These are phyloP conservation scores for Sugiyamaella americana DNA, from an alignment of 805 yeast species.

Conservation along the genomic window DNA sequence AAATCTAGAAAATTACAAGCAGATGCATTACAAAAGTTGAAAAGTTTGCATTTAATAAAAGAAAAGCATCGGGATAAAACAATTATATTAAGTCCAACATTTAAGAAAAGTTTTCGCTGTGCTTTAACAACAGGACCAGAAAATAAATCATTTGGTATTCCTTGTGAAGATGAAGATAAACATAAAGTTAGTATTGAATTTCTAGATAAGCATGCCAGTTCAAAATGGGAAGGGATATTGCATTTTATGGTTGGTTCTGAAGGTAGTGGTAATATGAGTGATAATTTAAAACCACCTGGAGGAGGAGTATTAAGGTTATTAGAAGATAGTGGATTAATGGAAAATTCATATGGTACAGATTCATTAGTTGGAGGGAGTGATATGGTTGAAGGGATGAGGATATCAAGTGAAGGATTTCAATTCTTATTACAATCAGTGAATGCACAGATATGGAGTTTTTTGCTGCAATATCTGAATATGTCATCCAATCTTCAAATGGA, in stretches of 20 bases:
- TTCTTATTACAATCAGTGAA: constrained; percentile 87
- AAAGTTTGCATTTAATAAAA: constrained; percentile 65
- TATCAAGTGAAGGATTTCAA: constrained; percentile 91
- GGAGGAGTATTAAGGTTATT: constrained; percentile 74
- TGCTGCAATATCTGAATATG: constrained; percentile 80
- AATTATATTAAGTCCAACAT: constrained; percentile 55
- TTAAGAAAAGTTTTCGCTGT: constrained; percentile 66
- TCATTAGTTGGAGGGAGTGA: neutral
- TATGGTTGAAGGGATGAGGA: constrained; percentile 39
- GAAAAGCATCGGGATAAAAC: constrained; percentile 44
- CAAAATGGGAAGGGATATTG: constrained; percentile 89
- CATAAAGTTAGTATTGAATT: constrained; percentile 56
- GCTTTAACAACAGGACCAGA: constrained; percentile 78
- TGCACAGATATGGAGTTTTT: constrained; percentile 89
- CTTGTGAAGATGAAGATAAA: constrained; percentile 50
- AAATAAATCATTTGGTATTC: constrained; percentile 69
- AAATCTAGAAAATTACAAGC: constrained; percentile 48
- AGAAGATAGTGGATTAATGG: constrained; percentile 83
- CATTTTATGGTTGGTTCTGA: constrained; percentile 95
- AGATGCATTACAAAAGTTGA: constrained; percentile 74
- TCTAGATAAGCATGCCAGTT: constrained; percentile 72
- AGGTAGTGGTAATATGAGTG: constrained; percentile 35
- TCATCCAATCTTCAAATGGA: constrained; percentile 85
- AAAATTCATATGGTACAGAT: constrained; percentile 37
- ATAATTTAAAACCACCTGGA: constrained; percentile 49